phyloP scores from a whole-genome alignment of 2,329 filamentous ascomycete genomes.

The Pestalotiopsis sp. region DNA sequence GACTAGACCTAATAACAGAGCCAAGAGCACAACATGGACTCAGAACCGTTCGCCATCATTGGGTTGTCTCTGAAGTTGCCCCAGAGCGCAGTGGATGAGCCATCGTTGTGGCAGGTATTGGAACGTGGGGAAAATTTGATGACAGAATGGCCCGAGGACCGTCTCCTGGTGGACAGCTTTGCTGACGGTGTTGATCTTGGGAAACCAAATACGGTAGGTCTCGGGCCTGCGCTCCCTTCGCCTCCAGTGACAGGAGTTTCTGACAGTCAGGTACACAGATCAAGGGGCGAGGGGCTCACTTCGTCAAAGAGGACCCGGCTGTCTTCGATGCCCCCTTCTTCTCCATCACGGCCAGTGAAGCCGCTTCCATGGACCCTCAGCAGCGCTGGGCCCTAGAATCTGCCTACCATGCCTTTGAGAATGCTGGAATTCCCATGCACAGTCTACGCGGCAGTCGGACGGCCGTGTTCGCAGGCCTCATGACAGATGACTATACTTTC shows the following conservation, averaged over 20 bases:
- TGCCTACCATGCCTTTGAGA: not conserved
- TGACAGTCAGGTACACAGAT: too few species aligned
- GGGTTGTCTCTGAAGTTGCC: too few species aligned
- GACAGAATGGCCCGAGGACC: too few species aligned
- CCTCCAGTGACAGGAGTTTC: too few species aligned
- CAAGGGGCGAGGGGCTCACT: not conserved
- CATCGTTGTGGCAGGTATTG: too few species aligned
- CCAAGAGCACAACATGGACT: not conserved
- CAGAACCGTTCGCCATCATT: too few species aligned
- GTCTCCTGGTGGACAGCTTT: too few species aligned
- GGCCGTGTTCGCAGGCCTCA: not conserved
- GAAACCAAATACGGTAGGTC: too few species aligned
- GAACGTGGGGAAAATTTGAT: not conserved
- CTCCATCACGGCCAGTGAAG: not conserved
- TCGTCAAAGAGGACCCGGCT: not conserved
- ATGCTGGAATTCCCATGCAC: not conserved
- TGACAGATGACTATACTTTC: not conserved
- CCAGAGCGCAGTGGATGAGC: too few species aligned
- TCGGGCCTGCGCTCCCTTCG: too few species aligned
- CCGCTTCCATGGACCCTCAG: not conserved
- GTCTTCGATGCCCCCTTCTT: conserved; percentile 4
- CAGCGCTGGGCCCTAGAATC: not conserved
- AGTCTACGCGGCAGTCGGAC: not conserved
- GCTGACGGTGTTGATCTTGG: too few species aligned
- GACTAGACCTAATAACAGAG: too few species aligned